A percentile compares a stretch with the other conserved stretches of the same genome.
These are phyloP conservation scores for Allium fistulosum DNA, from an alignment of 106 monocot species.

Conservation along the genomic window DNA sequence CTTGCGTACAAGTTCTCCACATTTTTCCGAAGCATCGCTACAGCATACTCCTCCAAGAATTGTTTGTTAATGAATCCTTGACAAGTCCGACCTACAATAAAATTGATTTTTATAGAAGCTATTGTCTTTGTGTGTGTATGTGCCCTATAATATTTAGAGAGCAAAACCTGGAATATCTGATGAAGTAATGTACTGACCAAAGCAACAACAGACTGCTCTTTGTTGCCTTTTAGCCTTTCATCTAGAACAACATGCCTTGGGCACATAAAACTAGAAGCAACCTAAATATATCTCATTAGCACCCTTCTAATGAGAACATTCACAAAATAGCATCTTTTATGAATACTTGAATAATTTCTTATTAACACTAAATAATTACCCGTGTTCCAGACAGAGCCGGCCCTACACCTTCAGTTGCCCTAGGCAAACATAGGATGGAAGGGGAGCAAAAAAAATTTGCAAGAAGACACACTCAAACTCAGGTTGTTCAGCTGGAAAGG, in stretches of 20 bases:
- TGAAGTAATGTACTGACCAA: slow-evolving; percentile 91
- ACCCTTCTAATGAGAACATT: slow-evolving; percentile 5
- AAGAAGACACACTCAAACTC: too few species aligned
- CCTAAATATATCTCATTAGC: slow-evolving; percentile 37
- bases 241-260: slow-evolving; percentile 83
- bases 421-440: too few species aligned
- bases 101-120: background rate
- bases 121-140: too few species aligned
- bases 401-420: too few species aligned
- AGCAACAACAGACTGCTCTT: slow-evolving; percentile 66
- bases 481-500: too few species aligned
- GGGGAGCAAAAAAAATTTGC: too few species aligned
- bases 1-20: slow-evolving; percentile 81
- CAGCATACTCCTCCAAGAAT: slow-evolving; percentile 71
- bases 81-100: slow-evolving; percentile 65
- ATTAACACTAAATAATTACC: slow-evolving; percentile 26
- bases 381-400: too few species aligned
- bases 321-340: background rate
- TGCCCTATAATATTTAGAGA: background rate
- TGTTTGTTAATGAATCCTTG: slow-evolving; percentile 52
- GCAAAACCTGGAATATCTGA: slow-evolving; percentile 96
- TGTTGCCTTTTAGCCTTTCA: slow-evolving; percentile 61
- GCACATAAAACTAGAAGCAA: slow-evolving; percentile 93
- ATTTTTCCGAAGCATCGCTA: slow-evolving; percentile 55
- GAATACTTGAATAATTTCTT: background rate